These are phyloP conservation scores for Massariosphaeria phaeospora DNA, from an alignment of 495 filamentous ascomycete genomes.

Conservation along the genomic window DNA sequence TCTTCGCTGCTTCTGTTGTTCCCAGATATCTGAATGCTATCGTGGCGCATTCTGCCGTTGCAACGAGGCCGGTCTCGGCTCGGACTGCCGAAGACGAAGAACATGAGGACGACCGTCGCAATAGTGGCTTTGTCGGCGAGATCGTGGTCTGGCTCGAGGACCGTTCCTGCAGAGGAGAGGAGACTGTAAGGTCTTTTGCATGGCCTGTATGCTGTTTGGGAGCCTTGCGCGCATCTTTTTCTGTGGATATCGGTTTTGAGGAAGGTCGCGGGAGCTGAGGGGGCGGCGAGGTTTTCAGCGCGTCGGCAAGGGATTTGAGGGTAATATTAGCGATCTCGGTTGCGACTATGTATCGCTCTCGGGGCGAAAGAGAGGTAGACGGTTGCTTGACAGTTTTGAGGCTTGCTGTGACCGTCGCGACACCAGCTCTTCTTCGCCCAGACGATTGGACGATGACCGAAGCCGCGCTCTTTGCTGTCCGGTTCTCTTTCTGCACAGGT, in stretches of 20 bases:
- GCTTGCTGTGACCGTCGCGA: constrained; percentile 14
- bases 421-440: constrained; percentile 19
- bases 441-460: constrained; percentile 8
- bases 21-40: constrained; percentile 67
- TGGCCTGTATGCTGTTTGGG: constrained; percentile 5
- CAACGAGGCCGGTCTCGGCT: constrained; percentile 36
- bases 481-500: constrained; percentile 22
- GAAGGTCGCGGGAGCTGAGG: constrained; percentile 5
- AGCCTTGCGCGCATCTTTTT: constrained; percentile 20
- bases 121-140: constrained; percentile 18
- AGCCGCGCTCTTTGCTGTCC: constrained; percentile 16
- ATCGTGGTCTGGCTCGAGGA: constrained; percentile 25
- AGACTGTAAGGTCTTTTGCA: constrained; percentile 1
- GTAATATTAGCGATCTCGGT: constrained; percentile 77
- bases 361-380: constrained; percentile 46
- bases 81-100: constrained; percentile 34
- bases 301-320: constrained; percentile 63
- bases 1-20: constrained; percentile 49
- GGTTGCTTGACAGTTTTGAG: constrained; percentile 25
- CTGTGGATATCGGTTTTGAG: constrained; percentile 12
- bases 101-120: constrained; percentile 39
- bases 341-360: constrained; percentile 65
- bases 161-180: constrained; percentile 28
- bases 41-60: constrained; percentile 68
- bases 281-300: constrained; percentile 51